Evolutionary conservation across 306 rosid genomes (phyloP).

Genomic region (Lathyrus tuberosus): DNA sequence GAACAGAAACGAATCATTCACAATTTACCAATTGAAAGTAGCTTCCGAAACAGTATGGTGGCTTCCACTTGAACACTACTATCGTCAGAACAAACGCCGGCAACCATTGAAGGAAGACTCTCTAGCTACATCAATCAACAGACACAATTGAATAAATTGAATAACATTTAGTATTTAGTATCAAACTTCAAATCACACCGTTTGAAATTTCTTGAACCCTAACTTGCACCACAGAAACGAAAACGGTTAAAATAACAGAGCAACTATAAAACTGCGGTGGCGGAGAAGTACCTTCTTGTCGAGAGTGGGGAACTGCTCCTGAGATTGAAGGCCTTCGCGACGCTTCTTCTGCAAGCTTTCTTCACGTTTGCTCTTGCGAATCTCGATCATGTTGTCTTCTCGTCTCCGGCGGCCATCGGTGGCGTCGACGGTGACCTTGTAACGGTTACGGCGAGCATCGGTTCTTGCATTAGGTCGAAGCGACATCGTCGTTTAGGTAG

Average conservation of each 20-base stretch:
- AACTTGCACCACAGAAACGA: background rate
- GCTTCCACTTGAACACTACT: constrained; percentile 65
- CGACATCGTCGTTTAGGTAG: constrained; percentile 58
- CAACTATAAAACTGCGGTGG: background rate
- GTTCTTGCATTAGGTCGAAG: constrained; percentile 73
- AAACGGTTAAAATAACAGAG: background rate
- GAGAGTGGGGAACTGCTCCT: constrained; percentile 55
- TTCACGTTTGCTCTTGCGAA: constrained; percentile 83
- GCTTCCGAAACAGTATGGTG: constrained; percentile 74
- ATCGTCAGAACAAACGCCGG: constrained; percentile 70
- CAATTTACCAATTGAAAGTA: constrained; percentile 71
- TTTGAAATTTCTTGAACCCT: constrained; percentile 25
- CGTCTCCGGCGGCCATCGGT: constrained; percentile 82
- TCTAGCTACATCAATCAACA: constrained; percentile 54
- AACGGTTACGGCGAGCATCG: constrained; percentile 83
- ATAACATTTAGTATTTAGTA: too few relatives aligned
- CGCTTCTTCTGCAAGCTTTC: constrained; percentile 87
- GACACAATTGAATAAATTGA: background rate
- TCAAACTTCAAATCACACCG: background rate
- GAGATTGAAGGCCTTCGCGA: constrained; percentile 72
- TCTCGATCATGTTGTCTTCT: constrained; percentile 85
- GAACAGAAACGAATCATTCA: background rate
- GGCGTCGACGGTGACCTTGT: constrained; percentile 82
- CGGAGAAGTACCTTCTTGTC: constrained; percentile 54
- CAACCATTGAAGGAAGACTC: constrained; percentile 74